These are phyloP conservation scores for Aspergillus cristatus DNA, from an alignment of 495 filamentous ascomycete genomes.

Conservation along the genomic window DNA sequence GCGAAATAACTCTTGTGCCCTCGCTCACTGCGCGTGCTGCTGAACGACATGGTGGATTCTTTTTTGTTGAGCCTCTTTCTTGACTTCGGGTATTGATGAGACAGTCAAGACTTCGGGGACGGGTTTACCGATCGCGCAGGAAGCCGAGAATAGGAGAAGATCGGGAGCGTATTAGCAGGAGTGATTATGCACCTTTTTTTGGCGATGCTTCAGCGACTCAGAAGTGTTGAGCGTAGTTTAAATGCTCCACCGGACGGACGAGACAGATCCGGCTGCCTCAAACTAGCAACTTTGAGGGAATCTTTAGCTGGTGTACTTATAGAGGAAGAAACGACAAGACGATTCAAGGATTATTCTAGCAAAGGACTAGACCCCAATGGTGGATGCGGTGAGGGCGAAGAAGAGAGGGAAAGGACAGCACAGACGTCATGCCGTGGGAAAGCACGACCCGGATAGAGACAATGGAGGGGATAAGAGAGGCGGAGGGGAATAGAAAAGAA, in stretches of 20 bases:
- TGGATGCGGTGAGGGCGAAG: constrained; percentile 17
- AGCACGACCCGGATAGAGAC: background rate
- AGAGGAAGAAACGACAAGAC: too few species aligned
- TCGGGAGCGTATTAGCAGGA: background rate
- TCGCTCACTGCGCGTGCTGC: constrained; percentile 11
- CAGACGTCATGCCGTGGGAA: constrained; percentile 21
- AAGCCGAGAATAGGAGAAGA: background rate
- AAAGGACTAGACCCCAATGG: constrained; percentile 7
- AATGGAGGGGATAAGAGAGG: too few species aligned
- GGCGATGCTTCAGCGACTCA: too few species aligned
- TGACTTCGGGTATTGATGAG: too few species aligned
- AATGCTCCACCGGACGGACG: background rate
- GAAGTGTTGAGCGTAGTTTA: too few species aligned
- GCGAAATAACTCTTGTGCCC: constrained; percentile 24
- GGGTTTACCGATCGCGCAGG: background rate
- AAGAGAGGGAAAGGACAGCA: constrained; percentile 5
- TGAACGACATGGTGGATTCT: constrained; percentile 11
- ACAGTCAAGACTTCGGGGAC: constrained; percentile 3
- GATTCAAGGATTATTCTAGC: too few species aligned
- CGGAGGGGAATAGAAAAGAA: background rate
- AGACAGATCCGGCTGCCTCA: constrained; percentile 14
- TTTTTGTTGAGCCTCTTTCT: too few species aligned
- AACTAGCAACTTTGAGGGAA: too few species aligned
- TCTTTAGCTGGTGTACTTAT: constrained; percentile 1
- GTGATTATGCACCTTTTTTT: too few species aligned